A percentile compares a stretch with the other conserved stretches of the same genome.
phyloP scores from a whole-genome alignment of 164 flowering plant species.

The Annona squamosa region DNA sequence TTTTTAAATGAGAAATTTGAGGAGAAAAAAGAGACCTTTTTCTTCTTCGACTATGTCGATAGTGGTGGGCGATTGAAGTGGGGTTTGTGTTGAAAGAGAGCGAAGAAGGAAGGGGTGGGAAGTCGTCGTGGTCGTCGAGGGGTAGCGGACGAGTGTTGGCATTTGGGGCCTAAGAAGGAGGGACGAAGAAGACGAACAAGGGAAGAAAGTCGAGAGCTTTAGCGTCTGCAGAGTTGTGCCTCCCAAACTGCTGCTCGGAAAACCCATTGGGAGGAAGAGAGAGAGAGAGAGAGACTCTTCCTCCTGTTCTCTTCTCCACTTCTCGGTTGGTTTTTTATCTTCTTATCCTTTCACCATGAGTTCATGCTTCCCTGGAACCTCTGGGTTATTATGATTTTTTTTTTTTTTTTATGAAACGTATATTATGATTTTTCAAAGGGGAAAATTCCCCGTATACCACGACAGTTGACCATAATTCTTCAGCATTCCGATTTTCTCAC shows the following conservation, averaged over 20 bases:
- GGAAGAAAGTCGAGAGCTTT: slow-evolving; percentile 25
- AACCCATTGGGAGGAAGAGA: slow-evolving; percentile 23
- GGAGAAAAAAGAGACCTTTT: slow-evolving; percentile 1
- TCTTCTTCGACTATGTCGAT: slow-evolving; percentile 19
- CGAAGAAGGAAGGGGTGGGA: slow-evolving; percentile 18
- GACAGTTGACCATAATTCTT: no score
- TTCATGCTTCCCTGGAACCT: not conserved
- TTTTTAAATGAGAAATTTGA: not conserved
- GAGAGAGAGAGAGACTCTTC: not conserved
- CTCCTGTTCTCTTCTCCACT: not conserved
- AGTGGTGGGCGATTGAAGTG: slow-evolving; percentile 14
- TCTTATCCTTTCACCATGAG: not conserved
- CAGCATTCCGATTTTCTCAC: no score
- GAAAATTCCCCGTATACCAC: no score
- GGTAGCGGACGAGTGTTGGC: slow-evolving; percentile 10
- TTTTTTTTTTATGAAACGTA: no score
- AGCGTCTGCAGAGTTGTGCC: slow-evolving; percentile 34
- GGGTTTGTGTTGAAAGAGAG: slow-evolving; percentile 25
- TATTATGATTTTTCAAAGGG: no score
- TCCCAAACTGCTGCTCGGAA: slow-evolving; percentile 20
- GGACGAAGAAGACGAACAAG: slow-evolving; percentile 12
- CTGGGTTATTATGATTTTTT: no score
- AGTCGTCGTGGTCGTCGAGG: slow-evolving; percentile 1
- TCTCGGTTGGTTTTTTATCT: not conserved
- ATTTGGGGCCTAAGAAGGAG: not conserved